phyloP scores from a whole-genome alignment of 495 filamentous ascomycete genomes.

The Aspergillus cristatus region DNA sequence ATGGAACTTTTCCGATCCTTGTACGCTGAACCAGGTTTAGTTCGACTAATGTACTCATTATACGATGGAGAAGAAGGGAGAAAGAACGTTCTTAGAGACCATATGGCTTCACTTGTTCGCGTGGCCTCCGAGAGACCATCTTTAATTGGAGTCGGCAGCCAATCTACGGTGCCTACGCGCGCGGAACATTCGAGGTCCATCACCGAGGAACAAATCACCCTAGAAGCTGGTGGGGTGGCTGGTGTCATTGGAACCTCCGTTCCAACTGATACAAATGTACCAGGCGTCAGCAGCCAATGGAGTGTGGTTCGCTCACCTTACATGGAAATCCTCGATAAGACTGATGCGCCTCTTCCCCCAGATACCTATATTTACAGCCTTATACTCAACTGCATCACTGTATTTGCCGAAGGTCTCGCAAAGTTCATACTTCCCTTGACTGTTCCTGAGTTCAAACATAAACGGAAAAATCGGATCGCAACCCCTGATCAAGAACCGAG shows the following conservation, averaged over 20 bases:
- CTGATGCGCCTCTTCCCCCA: constrained; percentile 70
- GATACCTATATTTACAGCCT: constrained; percentile 92
- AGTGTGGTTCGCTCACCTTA: constrained; percentile 81
- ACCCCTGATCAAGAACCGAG: constrained; percentile 19
- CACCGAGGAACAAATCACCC: constrained; percentile 67
- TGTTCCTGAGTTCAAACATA: constrained; percentile 49
- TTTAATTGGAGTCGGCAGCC: constrained; percentile 76
- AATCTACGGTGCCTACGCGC: constrained; percentile 65
- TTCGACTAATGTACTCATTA: constrained; percentile 69
- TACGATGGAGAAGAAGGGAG: constrained; percentile 67
- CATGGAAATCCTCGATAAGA: constrained; percentile 90
- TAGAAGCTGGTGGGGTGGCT: constrained; percentile 79
- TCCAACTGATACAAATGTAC: constrained; percentile 50
- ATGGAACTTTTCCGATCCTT: constrained; percentile 86
- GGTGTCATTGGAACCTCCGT: constrained; percentile 78
- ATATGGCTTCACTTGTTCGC: constrained; percentile 76
- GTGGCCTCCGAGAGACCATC: constrained; percentile 82
- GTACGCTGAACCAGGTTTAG: constrained; percentile 66
- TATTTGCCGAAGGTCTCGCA: constrained; percentile 81
- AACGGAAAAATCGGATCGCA: constrained; percentile 40
- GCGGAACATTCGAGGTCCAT: constrained; percentile 32
- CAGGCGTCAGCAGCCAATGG: constrained; percentile 82
- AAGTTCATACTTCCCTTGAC: constrained; percentile 88
- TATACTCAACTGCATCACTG: constrained; percentile 77
- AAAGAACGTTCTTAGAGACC: constrained; percentile 67